phyloP scores from a whole-genome alignment of 148 eudicot species.

The Fagopyrum esculentum region DNA sequence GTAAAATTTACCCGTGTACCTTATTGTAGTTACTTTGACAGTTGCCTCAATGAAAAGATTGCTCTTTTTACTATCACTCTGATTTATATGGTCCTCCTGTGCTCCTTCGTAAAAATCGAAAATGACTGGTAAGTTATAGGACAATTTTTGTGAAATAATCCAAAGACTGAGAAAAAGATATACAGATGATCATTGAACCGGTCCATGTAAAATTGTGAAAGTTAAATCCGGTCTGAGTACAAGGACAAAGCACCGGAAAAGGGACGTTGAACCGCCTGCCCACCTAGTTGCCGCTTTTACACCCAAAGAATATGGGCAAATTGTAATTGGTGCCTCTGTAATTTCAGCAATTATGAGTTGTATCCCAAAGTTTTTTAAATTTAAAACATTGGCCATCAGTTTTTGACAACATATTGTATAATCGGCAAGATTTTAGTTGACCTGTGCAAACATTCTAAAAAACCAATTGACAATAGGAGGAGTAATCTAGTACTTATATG shows the following conservation, averaged over 20 bases:
- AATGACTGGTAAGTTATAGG: too few species aligned
- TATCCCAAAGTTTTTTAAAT: too few species aligned
- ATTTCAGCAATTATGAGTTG: too few species aligned
- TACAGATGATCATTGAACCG: not conserved
- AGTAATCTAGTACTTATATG: too few species aligned
- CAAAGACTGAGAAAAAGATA: too few species aligned
- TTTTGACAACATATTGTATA: too few species aligned
- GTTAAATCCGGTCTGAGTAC: not conserved
- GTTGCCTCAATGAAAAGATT: not conserved
- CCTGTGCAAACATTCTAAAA: too few species aligned
- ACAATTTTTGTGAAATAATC: too few species aligned
- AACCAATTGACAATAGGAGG: too few species aligned
- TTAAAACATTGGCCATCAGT: too few species aligned
- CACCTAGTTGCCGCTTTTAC: conserved; percentile 3
- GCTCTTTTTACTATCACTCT: not conserved
- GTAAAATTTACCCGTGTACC: not conserved
- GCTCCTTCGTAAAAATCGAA: not conserved
- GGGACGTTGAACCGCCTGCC: conserved; percentile 10
- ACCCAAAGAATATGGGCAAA: not conserved
- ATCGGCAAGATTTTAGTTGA: too few species aligned
- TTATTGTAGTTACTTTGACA: not conserved
- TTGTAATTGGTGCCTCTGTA: too few species aligned
- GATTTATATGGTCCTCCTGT: not conserved
- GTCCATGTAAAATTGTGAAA: not conserved
- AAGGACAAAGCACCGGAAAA: not conserved